Conservation (phyloP, 2,329 filamentous ascomycete species). For the Paecilomyces dactylethromorphus region DNA sequence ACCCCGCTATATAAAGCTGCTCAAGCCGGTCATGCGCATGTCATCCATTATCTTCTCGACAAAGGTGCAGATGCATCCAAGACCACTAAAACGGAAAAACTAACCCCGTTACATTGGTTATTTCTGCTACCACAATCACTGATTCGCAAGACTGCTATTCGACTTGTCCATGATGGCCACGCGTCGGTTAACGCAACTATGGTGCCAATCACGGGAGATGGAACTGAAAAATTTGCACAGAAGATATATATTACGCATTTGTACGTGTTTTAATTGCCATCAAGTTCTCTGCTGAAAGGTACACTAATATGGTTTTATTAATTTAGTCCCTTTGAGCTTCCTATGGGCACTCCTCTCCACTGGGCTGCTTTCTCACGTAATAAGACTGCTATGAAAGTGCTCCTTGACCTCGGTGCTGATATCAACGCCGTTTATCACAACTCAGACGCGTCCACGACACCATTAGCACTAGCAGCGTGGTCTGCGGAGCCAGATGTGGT, state of each 20-base stretch:
- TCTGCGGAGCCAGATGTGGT: conserved; percentile 1
- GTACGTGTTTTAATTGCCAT: conserved; percentile 9
- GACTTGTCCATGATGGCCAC: conserved; percentile 12
- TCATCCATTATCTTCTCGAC: conserved; percentile 17
- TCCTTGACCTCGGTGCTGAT: conserved; percentile 17
- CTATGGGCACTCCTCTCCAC: conserved; percentile 19
- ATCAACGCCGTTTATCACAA: conserved; percentile 15
- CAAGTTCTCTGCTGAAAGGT: background rate
- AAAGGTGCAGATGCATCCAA: conserved; percentile 13
- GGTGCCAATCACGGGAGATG: conserved; percentile 10
- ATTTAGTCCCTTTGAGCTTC: conserved; percentile 20
- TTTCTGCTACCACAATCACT: conserved; percentile 13
- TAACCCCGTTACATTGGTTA: conserved; percentile 19
- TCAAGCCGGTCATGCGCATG: conserved; percentile 17
- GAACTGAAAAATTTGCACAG: conserved; percentile 11
- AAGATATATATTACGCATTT: conserved; percentile 19
- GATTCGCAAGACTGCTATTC: conserved; percentile 10
- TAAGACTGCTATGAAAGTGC: conserved; percentile 11
- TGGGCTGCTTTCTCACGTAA: conserved; percentile 19
- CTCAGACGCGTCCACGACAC: conserved; percentile 14
- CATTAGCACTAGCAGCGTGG: conserved; percentile 15
- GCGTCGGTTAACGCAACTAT: conserved; percentile 16
- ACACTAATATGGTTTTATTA: conserved; percentile 1
- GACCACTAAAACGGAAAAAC: conserved; percentile 10
- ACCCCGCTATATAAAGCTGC: conserved; percentile 22